A percentile compares a stretch with the other conserved stretches of the same genome.
Conservation (phyloP, 78 protist species). For the Cavenderia fasciculata region DNA sequence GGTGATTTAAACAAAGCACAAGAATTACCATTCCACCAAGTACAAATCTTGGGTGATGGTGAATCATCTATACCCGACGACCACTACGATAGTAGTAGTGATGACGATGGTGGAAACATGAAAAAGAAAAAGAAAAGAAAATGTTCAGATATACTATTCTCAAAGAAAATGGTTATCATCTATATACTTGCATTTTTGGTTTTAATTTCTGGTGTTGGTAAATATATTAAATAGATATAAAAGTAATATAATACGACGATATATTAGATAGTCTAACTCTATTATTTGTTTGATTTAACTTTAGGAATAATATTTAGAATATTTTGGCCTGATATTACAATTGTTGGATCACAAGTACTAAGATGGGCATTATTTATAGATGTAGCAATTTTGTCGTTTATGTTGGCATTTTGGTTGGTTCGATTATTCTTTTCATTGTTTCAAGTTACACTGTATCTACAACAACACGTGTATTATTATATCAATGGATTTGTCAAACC, state of each 20-base stretch:
- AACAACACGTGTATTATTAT: constrained; percentile 69
- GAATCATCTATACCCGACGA: constrained; percentile 6
- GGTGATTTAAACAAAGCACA: constrained; percentile 59
- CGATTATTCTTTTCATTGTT: constrained; percentile 33
- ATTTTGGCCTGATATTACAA: constrained; percentile 37
- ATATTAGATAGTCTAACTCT: background rate
- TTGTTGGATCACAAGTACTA: background rate
- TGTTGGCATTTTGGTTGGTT: constrained; percentile 19
- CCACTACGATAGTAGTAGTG: background rate
- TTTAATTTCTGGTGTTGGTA: constrained; percentile 12
- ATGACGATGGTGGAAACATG: background rate
- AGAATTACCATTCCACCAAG: constrained; percentile 43
- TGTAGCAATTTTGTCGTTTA: background rate
- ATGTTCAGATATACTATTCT: background rate
- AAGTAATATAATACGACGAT: background rate
- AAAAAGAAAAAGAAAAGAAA: constrained; percentile 36
- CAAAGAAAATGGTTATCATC: background rate
- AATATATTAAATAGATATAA: too few species aligned
- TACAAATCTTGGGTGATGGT: background rate
- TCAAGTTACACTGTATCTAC: constrained; percentile 40
- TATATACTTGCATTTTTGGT: background rate
- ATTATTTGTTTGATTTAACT: background rate
- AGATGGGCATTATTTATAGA: constrained; percentile 58
- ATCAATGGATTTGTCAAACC: constrained; percentile 36
- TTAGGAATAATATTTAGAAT: constrained; percentile 26